These are phyloP conservation scores for Kwoniella pini DNA, from an alignment of 768 basidiomycete genomes.

Conservation along the genomic window DNA sequence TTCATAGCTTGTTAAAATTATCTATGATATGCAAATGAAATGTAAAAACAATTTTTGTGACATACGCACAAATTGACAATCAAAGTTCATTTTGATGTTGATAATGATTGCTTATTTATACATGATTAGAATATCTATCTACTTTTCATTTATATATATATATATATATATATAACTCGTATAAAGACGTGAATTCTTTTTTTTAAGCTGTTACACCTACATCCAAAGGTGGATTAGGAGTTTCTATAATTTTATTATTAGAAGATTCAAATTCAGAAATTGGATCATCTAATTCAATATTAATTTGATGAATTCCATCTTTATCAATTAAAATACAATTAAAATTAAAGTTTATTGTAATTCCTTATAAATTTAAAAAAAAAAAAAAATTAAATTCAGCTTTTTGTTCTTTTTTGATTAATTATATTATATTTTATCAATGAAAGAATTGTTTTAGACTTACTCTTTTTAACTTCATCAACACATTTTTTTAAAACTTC, in stretches of 20 bases:
- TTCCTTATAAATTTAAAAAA: constrained; percentile 24
- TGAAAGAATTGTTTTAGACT: constrained; percentile 44
- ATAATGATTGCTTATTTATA: too few species aligned
- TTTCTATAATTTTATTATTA: constrained; percentile 15
- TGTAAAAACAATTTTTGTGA: too few species aligned
- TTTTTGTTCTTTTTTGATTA: too few species aligned
- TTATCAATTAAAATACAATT: constrained; percentile 90
- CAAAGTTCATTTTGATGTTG: too few species aligned
- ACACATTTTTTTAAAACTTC: constrained; percentile 82
- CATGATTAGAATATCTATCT: too few species aligned
- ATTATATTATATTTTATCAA: too few species aligned
- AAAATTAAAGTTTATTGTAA: constrained; percentile 62
- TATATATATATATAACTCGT: too few species aligned
- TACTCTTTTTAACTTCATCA: constrained; percentile 76
- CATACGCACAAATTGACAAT: too few species aligned
- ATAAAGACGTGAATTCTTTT: too few species aligned
- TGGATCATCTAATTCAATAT: constrained; percentile 57
- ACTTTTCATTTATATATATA: too few species aligned
- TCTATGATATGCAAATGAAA: too few species aligned
- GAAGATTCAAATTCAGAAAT: constrained; percentile 25
- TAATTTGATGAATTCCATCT: constrained; percentile 79
- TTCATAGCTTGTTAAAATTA: too few species aligned
- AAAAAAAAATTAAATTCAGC: neutral
- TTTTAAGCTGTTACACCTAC: constrained; percentile 26
- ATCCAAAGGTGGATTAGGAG: constrained; percentile 35